Conservation (phyloP, 2,329 filamentous ascomycete genomes). For the Xylariaceae sp. region DNA sequence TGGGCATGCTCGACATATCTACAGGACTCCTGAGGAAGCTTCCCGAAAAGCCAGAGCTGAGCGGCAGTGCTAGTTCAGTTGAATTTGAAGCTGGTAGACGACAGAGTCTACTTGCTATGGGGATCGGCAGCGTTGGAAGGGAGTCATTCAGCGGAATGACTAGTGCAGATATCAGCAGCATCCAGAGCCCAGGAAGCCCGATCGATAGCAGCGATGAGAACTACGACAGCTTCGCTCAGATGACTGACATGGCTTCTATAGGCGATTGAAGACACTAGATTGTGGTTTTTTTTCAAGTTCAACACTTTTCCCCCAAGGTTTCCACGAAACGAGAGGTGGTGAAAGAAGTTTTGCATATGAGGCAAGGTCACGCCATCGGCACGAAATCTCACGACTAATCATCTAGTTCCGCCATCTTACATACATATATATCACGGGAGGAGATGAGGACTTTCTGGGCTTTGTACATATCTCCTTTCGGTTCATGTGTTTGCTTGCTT, state of each 20-base stretch:
- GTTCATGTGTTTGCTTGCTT: neutral
- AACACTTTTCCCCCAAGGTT: conserved; percentile 1
- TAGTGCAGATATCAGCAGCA: conserved; percentile 52
- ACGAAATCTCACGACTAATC: conserved; percentile 33
- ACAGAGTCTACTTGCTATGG: conserved; percentile 43
- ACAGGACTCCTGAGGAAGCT: conserved; percentile 69
- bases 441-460: neutral
- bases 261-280: conserved; percentile 25
- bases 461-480: neutral
- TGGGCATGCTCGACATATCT: conserved; percentile 75
- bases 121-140: conserved; percentile 32
- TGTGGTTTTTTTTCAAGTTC: neutral
- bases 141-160: conserved; percentile 47
- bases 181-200: conserved; percentile 54
- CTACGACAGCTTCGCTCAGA: conserved; percentile 50
- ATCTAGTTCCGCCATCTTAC: conserved; percentile 14
- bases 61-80: conserved; percentile 53
- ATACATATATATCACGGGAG: conserved; percentile 1
- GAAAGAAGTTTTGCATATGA: conserved; percentile 25
- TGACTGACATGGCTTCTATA: conserved; percentile 38
- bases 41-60: conserved; percentile 71
- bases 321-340: conserved; percentile 15
- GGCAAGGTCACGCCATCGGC: conserved; percentile 36
- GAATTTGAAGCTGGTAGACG: conserved; percentile 48
- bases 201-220: conserved; percentile 60